A percentile compares a stretch with the other conserved stretches of the same genome.
These are phyloP conservation scores for Astragalus membranaceus DNA, from an alignment of 306 rosid genomes.

Conservation along the genomic window DNA sequence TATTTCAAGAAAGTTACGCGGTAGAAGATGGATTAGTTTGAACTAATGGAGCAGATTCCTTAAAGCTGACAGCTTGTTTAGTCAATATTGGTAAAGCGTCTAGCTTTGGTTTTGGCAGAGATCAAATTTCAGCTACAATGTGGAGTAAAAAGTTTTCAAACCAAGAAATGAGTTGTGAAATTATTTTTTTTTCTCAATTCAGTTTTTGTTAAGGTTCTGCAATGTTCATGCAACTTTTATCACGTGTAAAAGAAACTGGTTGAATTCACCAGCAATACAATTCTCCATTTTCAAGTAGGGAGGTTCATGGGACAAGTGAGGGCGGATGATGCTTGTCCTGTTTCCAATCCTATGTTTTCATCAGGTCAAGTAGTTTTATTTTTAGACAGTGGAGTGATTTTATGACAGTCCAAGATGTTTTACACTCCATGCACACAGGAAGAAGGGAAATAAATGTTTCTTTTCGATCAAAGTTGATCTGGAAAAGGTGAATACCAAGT, in stretches of 20 bases:
- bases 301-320: no score
- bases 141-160: not conserved
- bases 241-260: not conserved
- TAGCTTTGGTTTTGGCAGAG: not conserved
- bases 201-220: not conserved
- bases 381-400: no score
- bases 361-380: no score
- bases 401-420: no score
- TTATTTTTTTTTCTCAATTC: not conserved
- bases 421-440: no score
- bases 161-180: not conserved
- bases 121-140: not conserved
- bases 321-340: no score
- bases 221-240: not conserved
- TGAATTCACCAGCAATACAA: not conserved
- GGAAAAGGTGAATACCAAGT: no score
- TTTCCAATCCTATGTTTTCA: no score
- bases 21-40: slow-evolving; percentile 21
- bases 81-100: not conserved
- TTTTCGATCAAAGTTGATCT: no score
- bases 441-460: no score
- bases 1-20: slow-evolving; percentile 30
- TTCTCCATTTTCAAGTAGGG: no score
- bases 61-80: not conserved
- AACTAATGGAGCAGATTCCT: not conserved